Conservation (phyloP, 2,329 filamentous ascomycete genomes). For the Exophiala lecanii-corni region DNA sequence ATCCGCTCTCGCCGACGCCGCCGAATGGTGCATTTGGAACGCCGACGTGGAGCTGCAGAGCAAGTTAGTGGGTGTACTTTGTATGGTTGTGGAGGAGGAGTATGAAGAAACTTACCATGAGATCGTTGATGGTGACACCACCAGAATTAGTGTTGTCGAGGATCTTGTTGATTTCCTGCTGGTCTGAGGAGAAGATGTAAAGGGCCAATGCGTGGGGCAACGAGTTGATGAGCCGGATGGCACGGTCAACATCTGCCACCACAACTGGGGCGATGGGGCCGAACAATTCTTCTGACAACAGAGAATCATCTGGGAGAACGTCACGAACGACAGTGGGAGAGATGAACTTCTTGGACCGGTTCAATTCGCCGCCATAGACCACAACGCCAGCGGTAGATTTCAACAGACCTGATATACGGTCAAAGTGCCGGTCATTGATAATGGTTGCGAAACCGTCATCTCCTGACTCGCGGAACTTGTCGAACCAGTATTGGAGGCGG, state of each 20-base stretch:
- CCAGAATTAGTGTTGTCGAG: conserved; percentile 42
- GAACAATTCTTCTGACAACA: conserved; percentile 45
- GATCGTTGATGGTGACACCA: conserved; percentile 50
- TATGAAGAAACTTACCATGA: too few species aligned
- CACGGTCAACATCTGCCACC: conserved; percentile 29
- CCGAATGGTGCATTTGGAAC: conserved; percentile 45
- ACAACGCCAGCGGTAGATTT: conserved; percentile 35
- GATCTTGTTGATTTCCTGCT: conserved; percentile 33
- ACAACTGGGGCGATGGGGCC: conserved; percentile 38
- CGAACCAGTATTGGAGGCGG: conserved; percentile 32
- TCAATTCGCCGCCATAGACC: conserved; percentile 33
- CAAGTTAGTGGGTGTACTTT: too few species aligned
- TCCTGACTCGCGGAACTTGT: conserved; percentile 30
- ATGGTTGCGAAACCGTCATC: conserved; percentile 33
- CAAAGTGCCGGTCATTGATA: conserved; percentile 42
- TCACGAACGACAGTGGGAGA: conserved; percentile 38
- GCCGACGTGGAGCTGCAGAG: conserved; percentile 43
- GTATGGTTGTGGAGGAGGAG: too few species aligned
- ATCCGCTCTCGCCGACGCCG: conserved; percentile 48
- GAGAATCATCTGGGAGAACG: conserved; percentile 34
- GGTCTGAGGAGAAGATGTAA: conserved; percentile 39
- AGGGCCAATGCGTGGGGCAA: conserved; percentile 37
- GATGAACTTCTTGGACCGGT: conserved; percentile 32
- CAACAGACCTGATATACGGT: conserved; percentile 37
- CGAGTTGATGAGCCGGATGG: conserved; percentile 28